Percentiles rank a stretch among this genome's conserved stretches.
These are phyloP conservation scores for Rhizopogon sp. DNA, from an alignment of 768 basidiomycete species.

Conservation along the genomic window DNA sequence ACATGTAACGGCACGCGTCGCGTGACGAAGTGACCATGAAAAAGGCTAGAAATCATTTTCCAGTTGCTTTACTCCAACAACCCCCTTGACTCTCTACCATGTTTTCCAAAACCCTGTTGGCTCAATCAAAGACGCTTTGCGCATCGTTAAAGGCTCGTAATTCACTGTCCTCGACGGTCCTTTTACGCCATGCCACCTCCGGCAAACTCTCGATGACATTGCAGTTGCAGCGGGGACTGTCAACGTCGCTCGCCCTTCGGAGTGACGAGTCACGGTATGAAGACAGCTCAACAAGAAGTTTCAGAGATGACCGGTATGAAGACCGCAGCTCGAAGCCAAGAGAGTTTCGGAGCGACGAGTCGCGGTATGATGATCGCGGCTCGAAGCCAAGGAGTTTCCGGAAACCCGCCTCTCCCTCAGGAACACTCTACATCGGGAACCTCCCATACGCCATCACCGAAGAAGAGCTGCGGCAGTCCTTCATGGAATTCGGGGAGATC, in stretches of 20 bases:
- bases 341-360: neutral
- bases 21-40: constrained; percentile 2
- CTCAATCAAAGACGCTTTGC: constrained; percentile 10
- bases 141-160: constrained; percentile 3
- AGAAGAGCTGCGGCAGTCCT: constrained; percentile 35
- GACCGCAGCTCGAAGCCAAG: no score
- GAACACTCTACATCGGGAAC: constrained; percentile 43
- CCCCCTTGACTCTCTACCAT: constrained; percentile 5
- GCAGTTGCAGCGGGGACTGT: constrained; percentile 13
- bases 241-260: constrained; percentile 9
- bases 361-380: neutral
- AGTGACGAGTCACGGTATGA: neutral
- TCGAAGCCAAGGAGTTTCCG: constrained; percentile 2
- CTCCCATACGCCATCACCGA: constrained; percentile 45
- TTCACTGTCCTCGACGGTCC: constrained; percentile 11
- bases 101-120: constrained; percentile 18
- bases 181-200: constrained; percentile 3
- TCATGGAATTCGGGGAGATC: constrained; percentile 40
- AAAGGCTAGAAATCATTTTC: neutral
- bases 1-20: constrained; percentile 15
- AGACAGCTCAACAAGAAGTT: no score
- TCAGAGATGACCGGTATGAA: no score
- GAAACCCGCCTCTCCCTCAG: constrained; percentile 20
- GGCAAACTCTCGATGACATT: neutral
- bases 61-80: neutral